Conservation (phyloP, 139 green algal genomes). For the Chlamydomonas sphaeroides region DNA sequence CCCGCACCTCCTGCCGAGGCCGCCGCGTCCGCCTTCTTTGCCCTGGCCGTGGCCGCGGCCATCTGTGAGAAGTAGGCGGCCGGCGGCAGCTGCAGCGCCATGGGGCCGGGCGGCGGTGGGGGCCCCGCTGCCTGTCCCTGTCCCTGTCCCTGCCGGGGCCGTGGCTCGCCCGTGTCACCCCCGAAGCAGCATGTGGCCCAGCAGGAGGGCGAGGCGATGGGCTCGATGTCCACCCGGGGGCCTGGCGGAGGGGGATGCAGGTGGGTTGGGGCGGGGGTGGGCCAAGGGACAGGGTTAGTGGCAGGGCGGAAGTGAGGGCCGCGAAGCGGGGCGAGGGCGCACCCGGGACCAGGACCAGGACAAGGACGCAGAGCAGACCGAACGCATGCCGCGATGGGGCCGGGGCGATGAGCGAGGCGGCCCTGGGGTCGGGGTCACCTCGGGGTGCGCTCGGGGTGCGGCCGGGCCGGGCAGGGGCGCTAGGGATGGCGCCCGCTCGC, state of each 20-base stretch:
- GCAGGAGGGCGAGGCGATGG: not conserved
- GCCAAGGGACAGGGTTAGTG: no score
- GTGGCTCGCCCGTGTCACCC: not conserved
- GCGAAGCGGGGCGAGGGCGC: not conserved
- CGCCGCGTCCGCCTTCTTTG: not conserved
- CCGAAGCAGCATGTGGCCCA: constrained; percentile 36
- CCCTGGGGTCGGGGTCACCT: not conserved
- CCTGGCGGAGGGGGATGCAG: not conserved
- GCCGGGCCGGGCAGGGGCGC: no score
- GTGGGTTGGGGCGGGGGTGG: no score
- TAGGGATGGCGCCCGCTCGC: no score
- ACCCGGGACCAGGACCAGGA: no score
- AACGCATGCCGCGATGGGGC: no score
- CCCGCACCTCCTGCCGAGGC: no score
- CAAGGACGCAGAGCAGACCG: no score
- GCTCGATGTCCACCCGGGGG: not conserved
- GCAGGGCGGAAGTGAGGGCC: not conserved
- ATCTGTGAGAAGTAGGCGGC: not conserved
- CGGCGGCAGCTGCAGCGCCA: not conserved
- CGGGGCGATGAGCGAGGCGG: not conserved
- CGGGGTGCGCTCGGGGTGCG: no score
- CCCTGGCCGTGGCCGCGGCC: not conserved
- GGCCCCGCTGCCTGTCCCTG: no score
- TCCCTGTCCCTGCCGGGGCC: no score
- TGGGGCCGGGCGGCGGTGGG: not conserved